Base-by-base conservation (phyloP, 345 rosid species). In the Lepidium didymum region DNA sequence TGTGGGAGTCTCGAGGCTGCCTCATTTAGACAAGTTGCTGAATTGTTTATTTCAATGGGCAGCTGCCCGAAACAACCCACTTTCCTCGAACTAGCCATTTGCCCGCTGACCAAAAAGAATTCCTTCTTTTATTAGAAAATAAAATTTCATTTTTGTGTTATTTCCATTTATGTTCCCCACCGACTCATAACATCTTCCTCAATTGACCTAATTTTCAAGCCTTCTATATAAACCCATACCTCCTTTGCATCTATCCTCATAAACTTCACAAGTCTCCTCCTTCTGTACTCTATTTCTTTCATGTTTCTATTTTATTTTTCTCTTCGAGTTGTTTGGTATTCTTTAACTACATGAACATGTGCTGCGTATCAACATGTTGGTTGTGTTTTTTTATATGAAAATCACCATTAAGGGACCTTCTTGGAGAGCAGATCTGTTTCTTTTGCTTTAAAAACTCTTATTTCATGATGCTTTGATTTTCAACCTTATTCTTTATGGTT, bases 141-240 rank as follows among this genome's bases (percentile, higher is more conserved):
- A 25, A 27, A 5, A 12, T 37, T 63, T 16, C 4, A 21, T 6
- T 35, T 53, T 44, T 27, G 3, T 10, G 11, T 14, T 23, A 21
- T 35, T 56, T 51, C 14, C 11, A 52, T 25, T 40, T 35, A 6
- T 34, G 7, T 14, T 37, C 16, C 33, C 42, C 37, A 49, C 71
- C 77, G 54, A 57, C 54, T 47, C 3, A 21, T 10, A 16, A 51
- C 18, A 47, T 8, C 35, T n/a, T 12, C 14, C 37, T 51, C 53
- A 51, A 31, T 58, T 73, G 72, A 73, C 77, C 77, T 73, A 73
- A 73, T 73, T 73, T 57, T 9, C 29, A 65, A 73, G 44, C 65
- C 67, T 40, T 51, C 27, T 73, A 73, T 73, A 58, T 73, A 73
- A 64, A 72, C 58, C 37, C n/a, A 65, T n/a, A 31, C 54, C 72